phyloP scores from a whole-genome alignment of 768 basidiomycete species.

The Pisolithus marmoratus region DNA sequence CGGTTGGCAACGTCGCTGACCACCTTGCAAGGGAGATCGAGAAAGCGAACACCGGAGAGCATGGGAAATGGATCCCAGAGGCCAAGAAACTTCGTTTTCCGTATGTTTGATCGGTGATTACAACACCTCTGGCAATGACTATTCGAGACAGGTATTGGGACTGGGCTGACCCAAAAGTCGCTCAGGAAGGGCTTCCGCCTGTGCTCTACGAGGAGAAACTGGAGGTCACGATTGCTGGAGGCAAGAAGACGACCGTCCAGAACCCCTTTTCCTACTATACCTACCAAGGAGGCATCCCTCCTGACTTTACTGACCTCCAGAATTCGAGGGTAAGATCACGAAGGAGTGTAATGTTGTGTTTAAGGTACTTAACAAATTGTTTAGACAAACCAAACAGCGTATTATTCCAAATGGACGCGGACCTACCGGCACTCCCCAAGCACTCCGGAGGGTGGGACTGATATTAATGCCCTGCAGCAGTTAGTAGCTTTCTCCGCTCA shows the following conservation, averaged over 20 bases:
- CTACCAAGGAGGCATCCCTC: constrained; percentile 10
- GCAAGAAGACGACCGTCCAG: constrained; percentile 5
- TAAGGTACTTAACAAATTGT: background rate
- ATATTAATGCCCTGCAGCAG: background rate
- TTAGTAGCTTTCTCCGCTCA: background rate
- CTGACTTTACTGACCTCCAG: constrained; percentile 11
- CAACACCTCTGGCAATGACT: background rate
- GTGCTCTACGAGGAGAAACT: constrained; percentile 12
- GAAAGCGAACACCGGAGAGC: constrained; percentile 12
- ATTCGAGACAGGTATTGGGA: constrained; percentile 21
- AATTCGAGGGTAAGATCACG: constrained; percentile 1
- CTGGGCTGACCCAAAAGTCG: constrained; percentile 20
- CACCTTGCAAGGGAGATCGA: constrained; percentile 20
- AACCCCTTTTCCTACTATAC: constrained; percentile 17
- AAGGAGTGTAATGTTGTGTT: too few species aligned
- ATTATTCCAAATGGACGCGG: background rate
- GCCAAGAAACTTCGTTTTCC: constrained; percentile 24
- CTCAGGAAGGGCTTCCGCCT: constrained; percentile 15
- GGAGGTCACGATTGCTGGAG: constrained; percentile 1
- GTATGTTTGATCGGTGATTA: constrained; percentile 6
- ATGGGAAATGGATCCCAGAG: constrained; percentile 12
- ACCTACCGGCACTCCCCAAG: background rate
- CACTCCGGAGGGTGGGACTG: background rate
- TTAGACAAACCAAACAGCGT: background rate
- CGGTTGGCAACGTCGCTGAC: constrained; percentile 19